Base-by-base conservation (phyloP, 176 grass and related monocot genomes). In the Rhynchospora tenuis region DNA sequence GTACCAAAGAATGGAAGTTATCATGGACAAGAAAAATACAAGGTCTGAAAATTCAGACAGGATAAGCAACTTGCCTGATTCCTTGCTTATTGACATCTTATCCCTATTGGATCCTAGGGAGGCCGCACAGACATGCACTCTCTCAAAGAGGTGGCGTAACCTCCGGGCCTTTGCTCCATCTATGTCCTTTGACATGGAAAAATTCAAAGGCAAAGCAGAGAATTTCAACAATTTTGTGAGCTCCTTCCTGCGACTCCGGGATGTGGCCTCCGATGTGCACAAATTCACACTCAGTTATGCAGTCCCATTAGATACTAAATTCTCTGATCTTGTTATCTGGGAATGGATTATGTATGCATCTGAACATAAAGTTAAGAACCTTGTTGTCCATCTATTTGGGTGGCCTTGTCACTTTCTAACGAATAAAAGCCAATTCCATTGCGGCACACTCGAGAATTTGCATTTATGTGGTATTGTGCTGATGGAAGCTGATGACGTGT, bases 91-190 rank as follows among this genome's bases (percentile, higher is more conserved):
- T 10, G 17, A 48, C 10, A 73, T 73, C 10, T 47, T 73, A 45
- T 73, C 69, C 7, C 26, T 9, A 47, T 48, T 73, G 27, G 31
- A 73, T 3, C 2, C 69, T 22, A 42, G 16, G 38, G 42, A 73
- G 69, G 8, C 50, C 6, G 33, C 50, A 1, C 69, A 48, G 31
- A 73, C 69, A 20, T 73, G 69, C 33, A 20, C 50, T 45, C 45
- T 73, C n/a, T 73, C 69, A 73, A 73, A 73, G n/a, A 73, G 69
- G n/a, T 73, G 69, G 69, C 33, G 9, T 38, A 47, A 73, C 15
- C 69, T 73, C 69, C 50, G 69, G 69, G 6, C 42, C 38, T 73
- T 23, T 10, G 13, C 50, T 23, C 38, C 69, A 27, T 46, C 23
- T 46, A 19, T 73, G 33, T 9, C 47, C 38, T 44, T 73, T 12